These are phyloP conservation scores for Aspergillus terreus DNA, from an alignment of 2,329 filamentous ascomycete genomes.

Conservation along the genomic window DNA sequence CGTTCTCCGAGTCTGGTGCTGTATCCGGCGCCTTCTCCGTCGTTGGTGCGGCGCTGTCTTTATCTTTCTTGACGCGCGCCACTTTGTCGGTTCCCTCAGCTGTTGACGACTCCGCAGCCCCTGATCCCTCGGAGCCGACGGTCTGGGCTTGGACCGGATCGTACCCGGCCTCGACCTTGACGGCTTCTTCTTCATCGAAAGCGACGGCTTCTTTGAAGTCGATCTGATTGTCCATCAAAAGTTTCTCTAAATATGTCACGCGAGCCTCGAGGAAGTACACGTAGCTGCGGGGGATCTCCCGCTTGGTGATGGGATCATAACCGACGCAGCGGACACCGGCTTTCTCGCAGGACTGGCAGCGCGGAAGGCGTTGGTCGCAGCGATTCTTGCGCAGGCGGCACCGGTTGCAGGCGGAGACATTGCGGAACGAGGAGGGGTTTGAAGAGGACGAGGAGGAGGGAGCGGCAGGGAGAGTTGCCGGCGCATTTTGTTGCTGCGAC, in stretches of 20 bases:
- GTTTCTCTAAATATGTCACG: slow-evolving; percentile 74
- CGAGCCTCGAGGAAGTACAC: slow-evolving; percentile 91
- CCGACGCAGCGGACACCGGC: slow-evolving; percentile 88
- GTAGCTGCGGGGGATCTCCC: slow-evolving; percentile 88
- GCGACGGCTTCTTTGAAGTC: slow-evolving; percentile 66
- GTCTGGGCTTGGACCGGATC: slow-evolving; percentile 19
- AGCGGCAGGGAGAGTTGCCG: slow-evolving; percentile 9
- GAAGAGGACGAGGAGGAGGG: slow-evolving; percentile 17
- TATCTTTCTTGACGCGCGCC: slow-evolving; percentile 20
- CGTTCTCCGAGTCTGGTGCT: slow-evolving; percentile 23
- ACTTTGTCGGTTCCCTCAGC: slow-evolving; percentile 12
- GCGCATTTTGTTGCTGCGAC: slow-evolving; percentile 15
- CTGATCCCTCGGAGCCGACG: slow-evolving; percentile 13
- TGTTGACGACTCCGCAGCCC: slow-evolving; percentile 12
- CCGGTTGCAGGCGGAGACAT: slow-evolving; percentile 91
- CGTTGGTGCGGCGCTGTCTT: slow-evolving; percentile 12
- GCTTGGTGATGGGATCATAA: slow-evolving; percentile 94
- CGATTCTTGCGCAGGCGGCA: slow-evolving; percentile 90
- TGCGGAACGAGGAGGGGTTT: slow-evolving; percentile 60
- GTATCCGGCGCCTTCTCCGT: slow-evolving; percentile 17
- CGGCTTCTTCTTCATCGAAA: slow-evolving; percentile 55
- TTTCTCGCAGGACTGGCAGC: slow-evolving; percentile 89
- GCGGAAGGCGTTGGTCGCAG: slow-evolving; percentile 88
- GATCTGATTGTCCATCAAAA: slow-evolving; percentile 67
- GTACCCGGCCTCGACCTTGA: slow-evolving; percentile 27